Evolutionary conservation across 2,329 filamentous ascomycete genomes (phyloP), one percentile per base, ranked within the genome.

Genomic region (Botrytis hyacinthi): DNA sequence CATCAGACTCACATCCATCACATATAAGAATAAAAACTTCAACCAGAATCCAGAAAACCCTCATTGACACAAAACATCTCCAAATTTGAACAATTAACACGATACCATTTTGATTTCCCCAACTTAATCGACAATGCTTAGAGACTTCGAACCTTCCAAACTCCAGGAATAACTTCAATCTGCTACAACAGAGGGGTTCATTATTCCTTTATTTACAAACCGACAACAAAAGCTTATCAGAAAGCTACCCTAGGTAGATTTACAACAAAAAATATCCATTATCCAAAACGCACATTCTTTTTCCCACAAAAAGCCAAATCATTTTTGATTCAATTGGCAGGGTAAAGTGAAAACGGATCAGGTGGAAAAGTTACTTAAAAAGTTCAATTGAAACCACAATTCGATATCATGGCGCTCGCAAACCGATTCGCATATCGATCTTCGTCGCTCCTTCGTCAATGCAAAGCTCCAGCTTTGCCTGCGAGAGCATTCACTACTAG

Each of bases 401-500:
- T 69, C 72, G 71, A 62, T 75, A 75, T 76, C 78, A 82, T 82
- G 81, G 80, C 80, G 76, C 77, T 81, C 72, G 78, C 78, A 60
- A 77, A 73, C 72, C 80, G 80, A 29, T 72, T 81, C 57, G 78
- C 79, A 73, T 76, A 76, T 73, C 77, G 81, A 61, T 75, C 80
- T 69, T 78, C 76, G 74, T 78, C 75, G 60, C 78, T 81, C 73
- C 76, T 81, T 70, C 80, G 80, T 74, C 78, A 81, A 75, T 74
- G 76, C 72, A 76, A 79, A 71, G 72, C 75, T 71, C 76, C 77
- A 74, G 65, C 77, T 68, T 63, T 62, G 65, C 75, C 76, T 73
- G 73, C 74, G 60, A 75, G 80, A 72, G 71, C 74, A 37, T 81
- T 82, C 72, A 79, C 77, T 35, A 79, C 80, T 73, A 76, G 80